phyloP scores from a whole-genome alignment of 1,139 yeast genomes.

The Debaryomyces subglobosus region DNA sequence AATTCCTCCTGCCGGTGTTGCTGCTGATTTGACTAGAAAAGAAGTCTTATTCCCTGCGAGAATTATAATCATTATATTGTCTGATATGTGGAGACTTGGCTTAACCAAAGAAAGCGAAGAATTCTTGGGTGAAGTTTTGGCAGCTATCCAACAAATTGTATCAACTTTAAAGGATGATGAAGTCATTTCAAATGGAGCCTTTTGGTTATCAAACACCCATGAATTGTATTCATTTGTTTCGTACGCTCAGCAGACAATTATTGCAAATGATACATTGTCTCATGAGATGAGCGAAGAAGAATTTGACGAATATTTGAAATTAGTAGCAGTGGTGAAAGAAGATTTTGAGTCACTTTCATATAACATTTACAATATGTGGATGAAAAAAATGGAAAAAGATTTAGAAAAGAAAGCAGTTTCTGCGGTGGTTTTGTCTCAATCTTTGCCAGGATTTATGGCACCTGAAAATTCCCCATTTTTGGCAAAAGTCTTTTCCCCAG shows the following conservation, averaged over 20 bases:
- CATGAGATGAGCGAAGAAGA: slow-evolving; percentile 90
- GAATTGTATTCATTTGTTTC: slow-evolving; percentile 93
- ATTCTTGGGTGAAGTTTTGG: slow-evolving; percentile 86
- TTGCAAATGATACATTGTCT: slow-evolving; percentile 77
- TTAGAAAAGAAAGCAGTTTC: slow-evolving; percentile 90
- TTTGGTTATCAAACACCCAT: slow-evolving; percentile 97
- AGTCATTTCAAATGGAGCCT: slow-evolving; percentile 89
- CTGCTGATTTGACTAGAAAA: slow-evolving; percentile 80
- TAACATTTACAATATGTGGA: slow-evolving; percentile 96
- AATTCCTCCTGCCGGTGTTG: slow-evolving; percentile 84
- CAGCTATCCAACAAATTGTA: slow-evolving; percentile 82
- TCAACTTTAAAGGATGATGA: slow-evolving; percentile 78
- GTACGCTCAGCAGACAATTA: slow-evolving; percentile 87
- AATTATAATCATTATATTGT: slow-evolving; percentile 84
- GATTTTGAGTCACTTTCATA: slow-evolving; percentile 92
- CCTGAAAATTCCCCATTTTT: slow-evolving; percentile 86
- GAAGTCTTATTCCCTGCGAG: slow-evolving; percentile 97
- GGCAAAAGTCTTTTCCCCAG: slow-evolving; percentile 77
- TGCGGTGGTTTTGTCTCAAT: slow-evolving; percentile 92
- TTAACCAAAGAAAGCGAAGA: slow-evolving; percentile 90
- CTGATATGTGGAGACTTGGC: slow-evolving; percentile 99
- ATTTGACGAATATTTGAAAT: slow-evolving; percentile 84
- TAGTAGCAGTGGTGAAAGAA: slow-evolving; percentile 90
- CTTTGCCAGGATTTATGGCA: slow-evolving; percentile 94
- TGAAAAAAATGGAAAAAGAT: slow-evolving; percentile 92